Percentiles rank a stretch among this genome's conserved stretches.
Evolutionary conservation across 306 rosid species (phyloP).

Genomic region (Coriaria nepalensis): DNA sequence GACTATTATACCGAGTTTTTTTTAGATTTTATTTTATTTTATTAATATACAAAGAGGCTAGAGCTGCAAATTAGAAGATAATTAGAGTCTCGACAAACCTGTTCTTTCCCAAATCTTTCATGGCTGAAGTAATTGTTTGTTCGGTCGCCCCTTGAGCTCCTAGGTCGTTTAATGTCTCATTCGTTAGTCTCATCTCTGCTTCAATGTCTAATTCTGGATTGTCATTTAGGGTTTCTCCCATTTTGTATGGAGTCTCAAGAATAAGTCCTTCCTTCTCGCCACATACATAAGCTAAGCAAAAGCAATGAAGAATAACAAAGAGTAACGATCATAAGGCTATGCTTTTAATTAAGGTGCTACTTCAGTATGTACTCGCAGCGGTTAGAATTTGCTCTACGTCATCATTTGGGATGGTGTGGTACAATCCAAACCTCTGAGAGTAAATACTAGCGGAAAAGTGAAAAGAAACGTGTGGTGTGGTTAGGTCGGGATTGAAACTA

Average conservation of each 20-base stretch:
- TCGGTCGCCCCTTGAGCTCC: constrained; percentile 26
- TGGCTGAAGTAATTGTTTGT: constrained; percentile 26
- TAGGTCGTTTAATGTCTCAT: constrained; percentile 27
- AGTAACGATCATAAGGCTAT: too few relatives aligned
- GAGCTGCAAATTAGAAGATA: background rate
- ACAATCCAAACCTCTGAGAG: too few relatives aligned
- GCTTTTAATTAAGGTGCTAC: too few relatives aligned
- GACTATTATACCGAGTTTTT: too few relatives aligned
- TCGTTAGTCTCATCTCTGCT: constrained; percentile 27
- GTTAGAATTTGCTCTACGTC: too few relatives aligned
- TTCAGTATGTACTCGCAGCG: too few relatives aligned
- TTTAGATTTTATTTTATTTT: too few relatives aligned
- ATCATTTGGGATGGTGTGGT: too few relatives aligned
- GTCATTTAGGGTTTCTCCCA: constrained; percentile 62
- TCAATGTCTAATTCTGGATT: constrained; percentile 42
- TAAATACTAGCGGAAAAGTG: too few relatives aligned
- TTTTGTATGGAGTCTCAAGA: constrained; percentile 31
- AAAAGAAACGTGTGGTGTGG: too few relatives aligned
- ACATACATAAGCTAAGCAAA: constrained; percentile 49
- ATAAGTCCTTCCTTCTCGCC: constrained; percentile 66
- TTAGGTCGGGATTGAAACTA: too few relatives aligned
- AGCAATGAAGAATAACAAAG: too few relatives aligned
- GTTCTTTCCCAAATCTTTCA: constrained; percentile 56
- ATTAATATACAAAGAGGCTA: background rate
- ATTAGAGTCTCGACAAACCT: constrained; percentile 28